phyloP scores from a whole-genome alignment of 2,329 filamentous ascomycete genomes.

The Myriosclerotinia duriaeana region DNA sequence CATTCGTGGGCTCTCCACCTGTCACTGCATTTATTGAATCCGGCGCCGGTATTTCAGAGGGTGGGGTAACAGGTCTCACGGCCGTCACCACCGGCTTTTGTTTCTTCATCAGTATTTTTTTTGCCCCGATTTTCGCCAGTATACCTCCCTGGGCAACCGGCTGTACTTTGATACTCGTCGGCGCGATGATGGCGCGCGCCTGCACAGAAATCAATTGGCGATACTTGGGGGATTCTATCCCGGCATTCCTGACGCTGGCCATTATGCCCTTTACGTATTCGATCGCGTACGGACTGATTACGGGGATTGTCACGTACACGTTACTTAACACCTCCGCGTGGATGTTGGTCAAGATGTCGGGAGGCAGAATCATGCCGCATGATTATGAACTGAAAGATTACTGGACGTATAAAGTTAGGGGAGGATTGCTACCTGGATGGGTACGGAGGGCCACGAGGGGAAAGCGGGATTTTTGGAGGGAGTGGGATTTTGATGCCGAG shows the following conservation, averaged over 20 bases:
- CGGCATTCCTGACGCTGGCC: conserved; percentile 79
- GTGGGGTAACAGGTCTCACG: conserved; percentile 81
- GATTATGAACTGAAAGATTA: conserved; percentile 76
- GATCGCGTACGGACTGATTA: conserved; percentile 83
- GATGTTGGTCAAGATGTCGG: conserved; percentile 63
- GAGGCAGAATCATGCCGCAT: conserved; percentile 69
- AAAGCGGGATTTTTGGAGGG: conserved; percentile 34
- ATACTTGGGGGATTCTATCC: conserved; percentile 80
- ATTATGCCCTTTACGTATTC: conserved; percentile 90
- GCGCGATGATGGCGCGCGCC: conserved; percentile 79
- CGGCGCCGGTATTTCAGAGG: conserved; percentile 87
- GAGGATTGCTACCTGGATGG: conserved; percentile 76
- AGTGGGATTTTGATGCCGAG: conserved; percentile 34
- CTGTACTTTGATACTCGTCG: conserved; percentile 82
- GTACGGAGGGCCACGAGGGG: conserved; percentile 50
- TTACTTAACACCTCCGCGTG: conserved; percentile 71
- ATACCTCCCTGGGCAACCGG: conserved; percentile 89
- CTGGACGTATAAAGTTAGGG: conserved; percentile 76
- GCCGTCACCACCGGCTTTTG: conserved; percentile 75
- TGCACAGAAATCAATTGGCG: conserved; percentile 85
- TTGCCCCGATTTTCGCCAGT: conserved; percentile 85
- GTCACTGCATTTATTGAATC: conserved; percentile 87
- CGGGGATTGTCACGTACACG: conserved; percentile 72
- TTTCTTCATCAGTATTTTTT: conserved; percentile 86
- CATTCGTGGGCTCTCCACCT: conserved; percentile 73